Conservation (phyloP, 2,329 filamentous ascomycete species). For the Lachnellula hyalina region DNA sequence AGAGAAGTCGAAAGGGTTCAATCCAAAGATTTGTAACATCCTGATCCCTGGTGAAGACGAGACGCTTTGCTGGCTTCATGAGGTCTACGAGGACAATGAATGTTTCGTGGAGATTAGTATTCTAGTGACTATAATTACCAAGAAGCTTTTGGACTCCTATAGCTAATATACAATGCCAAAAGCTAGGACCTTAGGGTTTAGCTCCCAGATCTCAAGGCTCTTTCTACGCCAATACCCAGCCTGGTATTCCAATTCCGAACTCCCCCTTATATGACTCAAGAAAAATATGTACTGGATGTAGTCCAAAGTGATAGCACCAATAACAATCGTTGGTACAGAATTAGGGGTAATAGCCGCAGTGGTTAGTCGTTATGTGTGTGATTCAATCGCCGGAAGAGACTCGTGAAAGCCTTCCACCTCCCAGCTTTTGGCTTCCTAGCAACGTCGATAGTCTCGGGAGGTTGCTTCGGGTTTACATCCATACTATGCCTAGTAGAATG, state of each 20-base stretch:
- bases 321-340: constrained; percentile 2
- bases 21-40: neutral
- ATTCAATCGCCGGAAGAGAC: constrained; percentile 22
- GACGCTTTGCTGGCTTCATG: too few species aligned
- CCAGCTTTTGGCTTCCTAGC: constrained; percentile 18
- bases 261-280: neutral
- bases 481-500: constrained; percentile 12
- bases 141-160: neutral
- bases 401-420: constrained; percentile 26
- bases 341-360: neutral
- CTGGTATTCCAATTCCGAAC: neutral
- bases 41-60: too few species aligned
- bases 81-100: neutral
- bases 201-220: neutral
- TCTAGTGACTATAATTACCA: neutral
- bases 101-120: neutral
- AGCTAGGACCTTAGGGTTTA: neutral
- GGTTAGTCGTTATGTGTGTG: neutral
- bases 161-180: neutral
- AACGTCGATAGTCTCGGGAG: neutral
- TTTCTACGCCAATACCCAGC: neutral
- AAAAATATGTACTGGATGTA: neutral
- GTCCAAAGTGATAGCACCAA: neutral
- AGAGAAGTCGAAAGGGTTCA: neutral
- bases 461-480: neutral